Evolutionary conservation across 441 rosid species (phyloP), one percentile per base, ranked within the genome.

Genomic region (Arabidopsis hybrid): DNA sequence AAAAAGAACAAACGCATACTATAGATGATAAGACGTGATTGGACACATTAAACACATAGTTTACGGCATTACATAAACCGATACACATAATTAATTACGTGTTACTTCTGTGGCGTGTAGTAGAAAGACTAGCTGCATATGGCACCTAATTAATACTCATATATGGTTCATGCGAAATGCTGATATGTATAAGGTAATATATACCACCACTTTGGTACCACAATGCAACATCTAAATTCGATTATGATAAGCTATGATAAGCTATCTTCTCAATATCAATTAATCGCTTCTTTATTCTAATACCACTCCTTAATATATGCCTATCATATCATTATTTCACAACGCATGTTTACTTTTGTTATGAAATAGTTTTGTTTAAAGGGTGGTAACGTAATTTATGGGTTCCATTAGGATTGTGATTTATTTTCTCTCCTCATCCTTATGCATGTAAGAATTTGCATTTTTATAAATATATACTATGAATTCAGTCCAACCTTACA

Each of bases 231-330:
- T 21, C 26, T 21, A 21, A 21, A 21, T 21, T 21, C 26, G 26
- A 21, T 21, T 21, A 21, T 21, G 26, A 21, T 21, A 21, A 21
- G 26, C 26, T 21, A 21, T 21, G 26, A 21, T 21, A 21, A 21
- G 26, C 26, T 21, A 21, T 21, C 26, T 21, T 21, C 26, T 21
- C 26, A 21, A 21, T 21, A 21, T 21, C 26, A 21, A 21, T 21
- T 21, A 21, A 21, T 21, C 82, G 38, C 60, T 38, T 66, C 67
- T 59, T 74, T 74, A 60, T 61, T 74, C 79, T 60, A 74, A 67
- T 74, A 66, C 78, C 72, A 74, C 78, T 74, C 78, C 78, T 66
- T 66, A 59, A 66, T 47, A 17, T 57, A 16, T 73, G 77, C 71
- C 26, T 43, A 45, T 65, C 77, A 8, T 57, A 46, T 65, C 51